Evolutionary conservation across 2,329 filamentous ascomycete genomes (phyloP).

Genomic region (Cryphonectria radicalis): DNA sequence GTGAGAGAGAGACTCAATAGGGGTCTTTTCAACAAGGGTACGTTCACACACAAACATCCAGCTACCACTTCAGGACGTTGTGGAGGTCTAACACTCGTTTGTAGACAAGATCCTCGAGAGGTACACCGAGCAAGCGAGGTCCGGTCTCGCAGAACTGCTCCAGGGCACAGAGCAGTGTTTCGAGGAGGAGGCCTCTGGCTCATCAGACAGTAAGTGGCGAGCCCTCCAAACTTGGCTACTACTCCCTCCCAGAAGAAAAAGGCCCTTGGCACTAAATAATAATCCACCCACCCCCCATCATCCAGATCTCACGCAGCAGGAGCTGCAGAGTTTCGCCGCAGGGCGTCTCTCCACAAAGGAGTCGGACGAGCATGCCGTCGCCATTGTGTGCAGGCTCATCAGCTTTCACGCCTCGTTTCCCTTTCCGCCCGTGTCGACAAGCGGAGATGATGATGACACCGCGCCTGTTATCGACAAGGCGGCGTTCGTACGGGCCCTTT

Average conservation of each 20-base stretch:
- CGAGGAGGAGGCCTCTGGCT: neutral
- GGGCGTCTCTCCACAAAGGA: neutral
- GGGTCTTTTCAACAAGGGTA: neutral
- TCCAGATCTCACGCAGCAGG: neutral
- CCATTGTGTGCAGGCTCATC: neutral
- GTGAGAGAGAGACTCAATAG: neutral
- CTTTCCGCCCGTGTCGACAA: neutral
- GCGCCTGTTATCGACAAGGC: neutral
- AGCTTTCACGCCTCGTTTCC: neutral
- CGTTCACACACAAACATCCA: neutral
- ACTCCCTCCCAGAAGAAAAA: neutral
- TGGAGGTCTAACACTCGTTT: neutral
- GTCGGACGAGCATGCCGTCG: neutral
- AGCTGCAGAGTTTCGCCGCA: neutral
- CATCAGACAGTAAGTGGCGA: neutral
- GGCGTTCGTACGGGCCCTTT: neutral
- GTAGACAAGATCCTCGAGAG: neutral
- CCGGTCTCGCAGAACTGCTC: neutral
- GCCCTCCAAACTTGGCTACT: neutral
- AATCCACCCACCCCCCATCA: neutral
- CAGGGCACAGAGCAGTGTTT: neutral
- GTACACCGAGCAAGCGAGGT: neutral
- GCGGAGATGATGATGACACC: neutral
- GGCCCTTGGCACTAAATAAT: neutral
- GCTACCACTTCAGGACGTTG: neutral